These are phyloP conservation scores for Paramecium tetraurelia DNA, from an alignment of 73 alveolate genomes.

Conservation along the genomic window DNA sequence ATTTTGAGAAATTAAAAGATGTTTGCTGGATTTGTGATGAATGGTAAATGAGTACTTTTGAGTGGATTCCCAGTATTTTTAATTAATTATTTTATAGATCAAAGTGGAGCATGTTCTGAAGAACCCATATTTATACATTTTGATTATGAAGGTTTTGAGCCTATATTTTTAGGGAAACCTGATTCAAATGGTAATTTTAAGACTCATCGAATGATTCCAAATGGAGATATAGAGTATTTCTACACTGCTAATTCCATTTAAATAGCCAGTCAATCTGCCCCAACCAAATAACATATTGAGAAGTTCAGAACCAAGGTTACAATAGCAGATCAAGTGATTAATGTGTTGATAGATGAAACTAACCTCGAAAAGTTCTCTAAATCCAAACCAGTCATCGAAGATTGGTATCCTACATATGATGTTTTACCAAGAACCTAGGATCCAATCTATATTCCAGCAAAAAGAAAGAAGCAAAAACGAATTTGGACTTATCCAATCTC, in stretches of 20 bases:
- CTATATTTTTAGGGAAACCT: conserved; percentile 50
- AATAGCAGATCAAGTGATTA: not conserved
- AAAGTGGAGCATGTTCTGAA: conserved; percentile 53
- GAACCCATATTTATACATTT: conserved; percentile 62
- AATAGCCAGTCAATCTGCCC: conserved; percentile 12
- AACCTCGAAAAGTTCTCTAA: not conserved
- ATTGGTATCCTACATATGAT: conserved; percentile 55
- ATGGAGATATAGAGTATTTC: conserved; percentile 47
- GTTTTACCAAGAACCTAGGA: conserved; percentile 58
- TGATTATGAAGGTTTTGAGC: conserved; percentile 54
- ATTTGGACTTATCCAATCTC: conserved; percentile 60
- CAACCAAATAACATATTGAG: conserved; percentile 8
- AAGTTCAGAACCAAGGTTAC: not conserved
- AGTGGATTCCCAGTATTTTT: conserved; percentile 36
- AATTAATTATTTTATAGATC: not conserved
- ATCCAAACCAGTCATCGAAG: conserved; percentile 34
- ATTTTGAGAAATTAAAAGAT: conserved; percentile 33
- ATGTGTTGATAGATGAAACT: conserved; percentile 42
- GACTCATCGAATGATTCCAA: conserved; percentile 55
- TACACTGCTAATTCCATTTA: conserved; percentile 39
- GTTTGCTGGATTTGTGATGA: conserved; percentile 65
- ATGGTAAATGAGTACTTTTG: conserved; percentile 43
- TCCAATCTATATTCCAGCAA: conserved; percentile 61
- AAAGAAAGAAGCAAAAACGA: conserved; percentile 47
- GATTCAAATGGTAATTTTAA: not conserved